A percentile compares a stretch with the other conserved stretches of the same genome.
phyloP scores from a whole-genome alignment of 176 grass and related monocot genomes.

The Eragrostis nindensis region DNA sequence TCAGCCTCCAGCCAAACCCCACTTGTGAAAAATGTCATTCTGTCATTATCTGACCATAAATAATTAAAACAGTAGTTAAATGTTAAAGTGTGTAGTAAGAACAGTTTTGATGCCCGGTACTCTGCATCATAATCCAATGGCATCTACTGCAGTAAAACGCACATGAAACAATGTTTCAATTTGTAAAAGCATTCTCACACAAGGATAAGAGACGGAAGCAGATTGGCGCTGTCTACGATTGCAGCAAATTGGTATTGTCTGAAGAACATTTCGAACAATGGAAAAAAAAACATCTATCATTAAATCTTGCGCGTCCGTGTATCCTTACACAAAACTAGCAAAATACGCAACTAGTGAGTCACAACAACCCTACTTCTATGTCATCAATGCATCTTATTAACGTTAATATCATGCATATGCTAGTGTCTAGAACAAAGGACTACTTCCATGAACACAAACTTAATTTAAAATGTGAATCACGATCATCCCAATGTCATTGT shows the following conservation, averaged over 20 bases:
- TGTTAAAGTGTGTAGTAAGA: constrained; percentile 22
- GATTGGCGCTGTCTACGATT: background rate
- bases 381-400: constrained; percentile 18
- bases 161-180: constrained; percentile 34
- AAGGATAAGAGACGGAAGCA: constrained; percentile 14
- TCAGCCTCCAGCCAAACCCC: constrained; percentile 84
- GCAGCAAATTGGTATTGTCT: background rate
- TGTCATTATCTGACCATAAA: constrained; percentile 78
- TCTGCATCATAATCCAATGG: constrained; percentile 23
- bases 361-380: background rate
- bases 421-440: constrained; percentile 3
- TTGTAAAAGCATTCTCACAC: constrained; percentile 5
- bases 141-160: background rate
- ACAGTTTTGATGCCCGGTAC: constrained; percentile 24
- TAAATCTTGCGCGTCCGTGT: background rate
- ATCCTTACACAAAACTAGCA: constrained; percentile 21
- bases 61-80: constrained; percentile 32
- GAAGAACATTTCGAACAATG: constrained; percentile 4
- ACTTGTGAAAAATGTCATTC: constrained; percentile 58
- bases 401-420: constrained; percentile 8
- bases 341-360: constrained; percentile 4
- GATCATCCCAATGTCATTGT: constrained; percentile 12
- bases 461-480: constrained; percentile 1
- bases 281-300: background rate
- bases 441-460: background rate